Evolutionary conservation across 176 grass and related monocot genomes (phyloP).

Genomic region (Pontederia crassipes): DNA sequence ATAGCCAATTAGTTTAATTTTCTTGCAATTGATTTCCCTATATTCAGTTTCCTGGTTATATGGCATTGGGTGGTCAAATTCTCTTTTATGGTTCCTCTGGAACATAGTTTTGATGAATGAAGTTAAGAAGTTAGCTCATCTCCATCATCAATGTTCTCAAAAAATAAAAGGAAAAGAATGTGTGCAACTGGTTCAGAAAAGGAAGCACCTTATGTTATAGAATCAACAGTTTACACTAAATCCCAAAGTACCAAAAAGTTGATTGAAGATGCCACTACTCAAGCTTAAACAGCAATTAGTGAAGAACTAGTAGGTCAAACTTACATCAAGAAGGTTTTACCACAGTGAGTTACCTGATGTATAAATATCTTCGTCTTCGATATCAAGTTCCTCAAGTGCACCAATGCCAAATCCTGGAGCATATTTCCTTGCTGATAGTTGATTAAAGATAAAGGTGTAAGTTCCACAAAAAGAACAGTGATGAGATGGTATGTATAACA

Average conservation of each 20-base stretch:
- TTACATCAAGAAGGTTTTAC: background rate
- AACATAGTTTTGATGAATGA: too few relatives aligned
- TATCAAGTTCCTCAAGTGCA: constrained; percentile 92
- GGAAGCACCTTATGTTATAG: background rate
- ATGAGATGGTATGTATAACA: constrained; percentile 6
- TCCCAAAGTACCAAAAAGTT: background rate
- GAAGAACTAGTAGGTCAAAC: background rate
- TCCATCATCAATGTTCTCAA: too few relatives aligned
- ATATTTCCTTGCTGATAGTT: constrained; percentile 76
- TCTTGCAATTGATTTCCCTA: too few relatives aligned
- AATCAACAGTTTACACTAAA: background rate
- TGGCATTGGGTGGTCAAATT: too few relatives aligned
- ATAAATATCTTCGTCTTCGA: constrained; percentile 99
- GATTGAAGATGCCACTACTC: constrained; percentile 5
- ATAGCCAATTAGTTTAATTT: too few relatives aligned
- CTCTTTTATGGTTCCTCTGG: too few relatives aligned
- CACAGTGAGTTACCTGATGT: constrained; percentile 48
- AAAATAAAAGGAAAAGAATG: too few relatives aligned
- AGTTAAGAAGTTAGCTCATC: too few relatives aligned
- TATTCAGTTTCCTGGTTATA: too few relatives aligned
- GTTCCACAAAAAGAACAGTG: constrained; percentile 12
- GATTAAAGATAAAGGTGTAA: constrained; percentile 5
- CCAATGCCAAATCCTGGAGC: constrained; percentile 94
- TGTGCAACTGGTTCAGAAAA: too few relatives aligned
- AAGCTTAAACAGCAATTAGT: constrained; percentile 4